Evolutionary conservation across 225 moss, liverwort and hornwort genomes (phyloP), one percentile per base, ranked within the genome.

Genomic region (Pseudisothecium myosuroides): DNA sequence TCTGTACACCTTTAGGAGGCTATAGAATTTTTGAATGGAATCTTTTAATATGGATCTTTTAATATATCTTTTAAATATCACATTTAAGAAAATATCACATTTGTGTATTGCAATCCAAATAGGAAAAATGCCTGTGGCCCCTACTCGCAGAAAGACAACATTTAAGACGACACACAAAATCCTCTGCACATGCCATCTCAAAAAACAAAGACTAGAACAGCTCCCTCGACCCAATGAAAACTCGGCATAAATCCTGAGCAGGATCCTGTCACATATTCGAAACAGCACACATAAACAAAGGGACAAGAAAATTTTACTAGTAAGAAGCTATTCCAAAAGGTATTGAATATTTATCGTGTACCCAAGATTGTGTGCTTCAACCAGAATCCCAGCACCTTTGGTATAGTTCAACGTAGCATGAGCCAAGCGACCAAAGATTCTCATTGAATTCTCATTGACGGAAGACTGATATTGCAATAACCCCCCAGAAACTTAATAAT

Each of bases 291-390:
- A n/a, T n/a, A 92, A 76, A 80, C 47, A 87, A 36, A 83, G 54
- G 86, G 81, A 61, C 89, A 90, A 45, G 39, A 79, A 87, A 80
- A 74, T 31, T 74, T 58, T 74, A 78, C 67, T 92, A 82, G 83
- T 83, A 90, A 87, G 82, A 85, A 90, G 82, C 83, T 90, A 90
- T 76, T 91, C 88, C 89, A 89, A 92, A 87, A 90, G 87, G 86
- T 88, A 90, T 87, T 90, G 87, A 86, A 90, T 90, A 90, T 88
- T 92, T 84, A 94, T 94, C 89, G 80, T 92, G 94, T 93, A 93
- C 93, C 93, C 92, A 94, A 93, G 45, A 87, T 91, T 90, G 93
- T 91, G 84, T 91, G 94, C 91, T 88, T 93, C 90, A 90, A 89
- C 90, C 94, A 94, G 80, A 87, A 86, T 87, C 91, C 89, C 82